Conservation (phyloP, 441 rosid genomes). For the Adansonia gregorii region DNA sequence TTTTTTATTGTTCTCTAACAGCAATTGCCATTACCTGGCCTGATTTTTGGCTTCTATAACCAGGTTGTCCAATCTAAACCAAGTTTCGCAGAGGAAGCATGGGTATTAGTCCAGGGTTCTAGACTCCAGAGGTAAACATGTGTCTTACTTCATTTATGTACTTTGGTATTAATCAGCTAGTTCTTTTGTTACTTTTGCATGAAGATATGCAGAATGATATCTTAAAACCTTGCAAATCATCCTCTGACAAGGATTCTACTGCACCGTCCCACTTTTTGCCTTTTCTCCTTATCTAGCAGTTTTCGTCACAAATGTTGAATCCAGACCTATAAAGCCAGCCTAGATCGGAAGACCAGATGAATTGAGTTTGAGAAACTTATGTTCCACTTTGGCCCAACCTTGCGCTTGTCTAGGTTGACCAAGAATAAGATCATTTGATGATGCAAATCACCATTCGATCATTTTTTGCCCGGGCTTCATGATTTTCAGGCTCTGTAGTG, state of each 20-base stretch:
- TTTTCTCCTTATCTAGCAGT: conserved; percentile 27
- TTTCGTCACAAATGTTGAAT: conserved; percentile 19
- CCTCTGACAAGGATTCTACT: conserved; percentile 31
- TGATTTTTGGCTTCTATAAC: not conserved
- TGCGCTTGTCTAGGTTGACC: conserved; percentile 36
- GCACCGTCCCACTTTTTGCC: conserved; percentile 40
- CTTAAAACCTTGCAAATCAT: conserved; percentile 26
- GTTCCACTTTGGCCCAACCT: conserved; percentile 17
- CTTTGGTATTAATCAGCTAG: conserved; percentile 8
- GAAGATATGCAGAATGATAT: conserved; percentile 30
- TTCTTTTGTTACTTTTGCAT: conserved; percentile 2
- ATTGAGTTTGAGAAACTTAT: conserved; percentile 17
- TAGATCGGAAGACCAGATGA: conserved; percentile 24
- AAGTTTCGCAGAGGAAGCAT: conserved; percentile 25
- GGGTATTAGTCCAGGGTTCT: conserved; percentile 25
- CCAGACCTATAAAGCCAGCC: conserved; percentile 27
- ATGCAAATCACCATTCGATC: conserved; percentile 41
- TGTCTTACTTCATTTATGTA: conserved; percentile 12
- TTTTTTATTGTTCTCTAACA: not conserved
- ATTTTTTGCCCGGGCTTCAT: conserved; percentile 37
- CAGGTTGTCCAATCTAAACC: conserved; percentile 24
- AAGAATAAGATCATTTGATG: conserved; percentile 35
- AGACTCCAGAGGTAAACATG: conserved; percentile 15
- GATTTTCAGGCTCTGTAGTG: conserved; percentile 29
- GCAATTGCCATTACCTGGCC: conserved; percentile 3